phyloP scores from a whole-genome alignment of 225 moss, liverwort and hornwort genomes.

The Anthoceros angustus region DNA sequence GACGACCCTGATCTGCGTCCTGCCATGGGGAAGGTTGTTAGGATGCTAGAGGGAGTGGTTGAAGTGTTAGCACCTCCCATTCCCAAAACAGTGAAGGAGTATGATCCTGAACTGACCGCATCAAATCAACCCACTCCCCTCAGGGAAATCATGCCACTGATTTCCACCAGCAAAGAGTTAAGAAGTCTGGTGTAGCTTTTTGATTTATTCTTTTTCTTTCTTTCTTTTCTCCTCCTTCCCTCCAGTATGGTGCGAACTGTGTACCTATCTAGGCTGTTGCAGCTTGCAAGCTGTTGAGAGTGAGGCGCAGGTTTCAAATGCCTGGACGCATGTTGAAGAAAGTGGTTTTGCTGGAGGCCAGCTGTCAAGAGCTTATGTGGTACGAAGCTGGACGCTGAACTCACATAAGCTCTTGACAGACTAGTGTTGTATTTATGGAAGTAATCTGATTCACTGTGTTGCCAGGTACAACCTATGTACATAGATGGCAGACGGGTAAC shows the following conservation, averaged over 20 bases:
- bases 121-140: background rate
- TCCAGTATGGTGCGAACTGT: background rate
- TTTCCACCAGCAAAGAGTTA: background rate
- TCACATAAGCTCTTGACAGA: slow-evolving; percentile 4
- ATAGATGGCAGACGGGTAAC: too few species aligned
- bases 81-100: slow-evolving; percentile 3
- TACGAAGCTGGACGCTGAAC: background rate
- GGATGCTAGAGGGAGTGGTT: slow-evolving; percentile 4
- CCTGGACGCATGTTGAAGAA: background rate
- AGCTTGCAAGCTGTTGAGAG: background rate
- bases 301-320: background rate
- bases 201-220: too few species aligned
- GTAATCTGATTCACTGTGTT: background rate
- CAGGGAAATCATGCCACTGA: slow-evolving; percentile 4
- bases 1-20: slow-evolving; percentile 5
- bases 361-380: slow-evolving; percentile 3
- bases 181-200: slow-evolving; percentile 1
- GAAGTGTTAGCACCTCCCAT: slow-evolving; percentile 1
- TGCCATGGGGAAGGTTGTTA: slow-evolving; percentile 2
- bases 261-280: background rate
- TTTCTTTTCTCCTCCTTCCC: too few species aligned
- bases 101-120: background rate
- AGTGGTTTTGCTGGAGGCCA: background rate
- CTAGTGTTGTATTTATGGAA: background rate
- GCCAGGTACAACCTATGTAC: background rate